A percentile compares a stretch with the other conserved stretches of the same genome.
phyloP scores from a whole-genome alignment of 495 filamentous ascomycete genomes.

The Trichodelitschia bisporula region DNA sequence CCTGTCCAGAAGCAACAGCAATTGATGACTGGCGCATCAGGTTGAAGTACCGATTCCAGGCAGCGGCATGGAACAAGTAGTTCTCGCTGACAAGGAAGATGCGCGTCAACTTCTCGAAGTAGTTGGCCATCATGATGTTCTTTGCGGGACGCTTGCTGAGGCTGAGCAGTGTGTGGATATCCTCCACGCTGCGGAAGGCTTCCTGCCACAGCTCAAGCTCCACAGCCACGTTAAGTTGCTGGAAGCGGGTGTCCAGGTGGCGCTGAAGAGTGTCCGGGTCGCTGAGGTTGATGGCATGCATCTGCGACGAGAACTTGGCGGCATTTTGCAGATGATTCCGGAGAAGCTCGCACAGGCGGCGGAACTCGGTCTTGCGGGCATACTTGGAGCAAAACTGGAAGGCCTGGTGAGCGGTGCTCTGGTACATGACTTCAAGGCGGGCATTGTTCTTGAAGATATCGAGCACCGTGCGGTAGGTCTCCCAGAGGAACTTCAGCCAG shows the following conservation, averaged over 20 bases:
- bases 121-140: conserved; percentile 99
- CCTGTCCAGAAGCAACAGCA: conserved; percentile 58
- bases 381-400: conserved; percentile 98
- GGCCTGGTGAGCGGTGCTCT: conserved; percentile 89
- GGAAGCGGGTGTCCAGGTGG: conserved; percentile 91
- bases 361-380: conserved; percentile 96
- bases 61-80: conserved; percentile 95
- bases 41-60: conserved; percentile 92
- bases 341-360: conserved; percentile 87
- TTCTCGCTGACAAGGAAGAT: conserved; percentile 99
- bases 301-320: conserved; percentile 94
- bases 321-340: conserved; percentile 98
- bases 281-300: conserved; percentile 97
- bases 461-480: conserved; percentile 96
- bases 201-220: conserved; percentile 98
- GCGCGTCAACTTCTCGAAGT: conserved; percentile 95
- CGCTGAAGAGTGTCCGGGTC: conserved; percentile 93
- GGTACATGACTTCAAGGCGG: conserved; percentile 89
- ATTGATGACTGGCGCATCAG: conserved; percentile 78
- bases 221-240: conserved; percentile 93
- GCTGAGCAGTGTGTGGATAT: conserved; percentile 95
- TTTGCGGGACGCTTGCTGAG: conserved; percentile 98
- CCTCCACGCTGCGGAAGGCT: conserved; percentile 94
- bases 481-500: conserved; percentile 98
- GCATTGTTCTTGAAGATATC: conserved; percentile 99